Evolutionary conservation across 148 eudicot genomes (phyloP).

Genomic region (Amaranthus palmeri): DNA sequence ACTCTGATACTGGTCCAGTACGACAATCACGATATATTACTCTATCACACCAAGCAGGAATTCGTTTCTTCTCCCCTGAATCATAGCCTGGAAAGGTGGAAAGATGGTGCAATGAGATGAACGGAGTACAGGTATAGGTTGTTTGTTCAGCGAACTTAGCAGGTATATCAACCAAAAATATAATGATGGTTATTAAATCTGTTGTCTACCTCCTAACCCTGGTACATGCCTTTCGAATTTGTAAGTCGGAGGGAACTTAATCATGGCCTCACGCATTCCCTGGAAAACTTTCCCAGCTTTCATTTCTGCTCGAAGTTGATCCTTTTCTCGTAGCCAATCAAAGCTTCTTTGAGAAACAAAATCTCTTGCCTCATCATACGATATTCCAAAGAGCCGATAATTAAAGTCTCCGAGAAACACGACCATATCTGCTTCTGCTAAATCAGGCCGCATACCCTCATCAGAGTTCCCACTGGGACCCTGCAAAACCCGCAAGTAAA

Average conservation of each 20-base stretch:
- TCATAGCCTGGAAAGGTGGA: constrained; percentile 64
- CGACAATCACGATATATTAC: constrained; percentile 82
- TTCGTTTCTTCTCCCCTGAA: constrained; percentile 97
- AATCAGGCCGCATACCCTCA: constrained; percentile 66
- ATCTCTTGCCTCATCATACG: constrained; percentile 98
- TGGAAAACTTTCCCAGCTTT: constrained; percentile 95
- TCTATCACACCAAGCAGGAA: constrained; percentile 99
- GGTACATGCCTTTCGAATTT: constrained; percentile 83
- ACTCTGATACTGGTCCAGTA: constrained; percentile 44
- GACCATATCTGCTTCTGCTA: constrained; percentile 93
- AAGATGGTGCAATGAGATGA: background rate
- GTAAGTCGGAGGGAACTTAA: constrained; percentile 92
- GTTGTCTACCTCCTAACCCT: constrained; percentile 81
- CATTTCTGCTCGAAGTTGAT: constrained; percentile 97
- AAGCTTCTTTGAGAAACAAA: constrained; percentile 97
- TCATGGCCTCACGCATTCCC: constrained; percentile 93
- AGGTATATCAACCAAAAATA: background rate
- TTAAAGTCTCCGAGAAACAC: constrained; percentile 87
- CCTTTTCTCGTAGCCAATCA: constrained; percentile 96
- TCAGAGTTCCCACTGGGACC: constrained; percentile 47
- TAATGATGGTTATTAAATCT: too few relatives aligned
- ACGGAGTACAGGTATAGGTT: background rate
- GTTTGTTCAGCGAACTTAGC: background rate
- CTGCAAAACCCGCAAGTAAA: constrained; percentile 30
- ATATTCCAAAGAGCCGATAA: constrained; percentile 93